These are phyloP conservation scores for Amanita pallidorosea DNA, from an alignment of 768 basidiomycete genomes.

Conservation along the genomic window DNA sequence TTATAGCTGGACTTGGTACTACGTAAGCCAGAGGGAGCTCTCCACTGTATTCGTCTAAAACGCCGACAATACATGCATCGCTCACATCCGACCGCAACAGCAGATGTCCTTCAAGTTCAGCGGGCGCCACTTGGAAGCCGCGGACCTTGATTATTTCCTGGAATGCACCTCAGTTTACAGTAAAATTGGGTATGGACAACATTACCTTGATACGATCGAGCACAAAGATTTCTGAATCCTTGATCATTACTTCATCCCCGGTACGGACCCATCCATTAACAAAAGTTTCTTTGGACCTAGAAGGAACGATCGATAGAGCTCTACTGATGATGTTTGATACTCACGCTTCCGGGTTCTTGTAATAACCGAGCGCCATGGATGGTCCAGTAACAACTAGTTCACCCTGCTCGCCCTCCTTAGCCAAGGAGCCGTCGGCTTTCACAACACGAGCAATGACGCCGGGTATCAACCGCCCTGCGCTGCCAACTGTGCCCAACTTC, in stretches of 20 bases:
- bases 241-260: conserved; percentile 65
- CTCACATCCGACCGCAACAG: conserved; percentile 49
- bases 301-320: not conserved
- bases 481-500: conserved; percentile 39
- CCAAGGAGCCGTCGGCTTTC: conserved; percentile 45
- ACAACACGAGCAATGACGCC: conserved; percentile 47
- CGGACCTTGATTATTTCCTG: conserved; percentile 68
- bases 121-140: conserved; percentile 51
- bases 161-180: not conserved
- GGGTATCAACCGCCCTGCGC: conserved; percentile 47
- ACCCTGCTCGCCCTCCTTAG: conserved; percentile 47
- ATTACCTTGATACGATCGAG: conserved; percentile 65
- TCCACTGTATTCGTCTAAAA: conserved; percentile 66
- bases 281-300: conserved; percentile 56
- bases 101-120: conserved; percentile 58
- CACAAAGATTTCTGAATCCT: conserved; percentile 50
- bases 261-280: conserved; percentile 57
- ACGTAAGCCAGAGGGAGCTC: conserved; percentile 68
- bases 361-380: conserved; percentile 48
- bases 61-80: conserved; percentile 55
- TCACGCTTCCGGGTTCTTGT: conserved; percentile 50
- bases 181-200: not conserved
- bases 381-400: conserved; percentile 54
- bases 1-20: conserved; percentile 34
- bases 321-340: conserved; percentile 12